Base-by-base conservation (phyloP, 805 yeast species). In the Wickerhamomyces silvicola region DNA sequence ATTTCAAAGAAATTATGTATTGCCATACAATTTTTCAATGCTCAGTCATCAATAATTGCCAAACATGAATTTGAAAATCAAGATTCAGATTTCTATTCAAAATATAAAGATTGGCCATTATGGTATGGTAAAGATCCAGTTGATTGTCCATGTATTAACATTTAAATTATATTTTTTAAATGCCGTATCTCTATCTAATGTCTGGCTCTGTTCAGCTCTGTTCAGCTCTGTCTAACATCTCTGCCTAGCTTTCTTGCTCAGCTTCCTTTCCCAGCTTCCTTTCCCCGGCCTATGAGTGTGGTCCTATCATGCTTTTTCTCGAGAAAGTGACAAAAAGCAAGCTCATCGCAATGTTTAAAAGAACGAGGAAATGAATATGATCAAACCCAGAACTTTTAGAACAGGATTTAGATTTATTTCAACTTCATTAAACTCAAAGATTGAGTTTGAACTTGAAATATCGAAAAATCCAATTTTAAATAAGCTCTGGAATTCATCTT, bases 71-170 rank as follows among this genome's bases (percentile, higher is more conserved):
- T 68, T 38, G 66, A 60, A 16, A 41, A 52, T 19, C 46, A 52
- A 13, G 41, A 39, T 7, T 54, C 71, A 1, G 33, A 24, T 3
- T 43, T 78, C 43, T 48, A 60, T 32, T 42, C 42, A 5, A 74
- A 68, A 42, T 82, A 78, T 45, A 52, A 51, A 9, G 70, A 62
- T 5, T 83, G 92, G 92, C 55, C 64, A 7, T 56, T 78, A 2
- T 70, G 77, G 75, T 83, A 72, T 42, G 83, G 81, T 0, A 68
- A 66, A 27, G 94, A 83, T 52, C 70, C 72, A 2, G 65, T 83
- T 6, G 87, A 81, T 42, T 62, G 55, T 36, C 75, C 77, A 5
- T 68, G 78, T 55, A 12, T 32, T 9, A 36, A 13, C 32, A 27
- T 30, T 12, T 10, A 23, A 23, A 8, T 23, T 10, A 13, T 23